Evolutionary conservation across 768 basidiomycete genomes (phyloP).

Genomic region (Lentinula raphanica): DNA sequence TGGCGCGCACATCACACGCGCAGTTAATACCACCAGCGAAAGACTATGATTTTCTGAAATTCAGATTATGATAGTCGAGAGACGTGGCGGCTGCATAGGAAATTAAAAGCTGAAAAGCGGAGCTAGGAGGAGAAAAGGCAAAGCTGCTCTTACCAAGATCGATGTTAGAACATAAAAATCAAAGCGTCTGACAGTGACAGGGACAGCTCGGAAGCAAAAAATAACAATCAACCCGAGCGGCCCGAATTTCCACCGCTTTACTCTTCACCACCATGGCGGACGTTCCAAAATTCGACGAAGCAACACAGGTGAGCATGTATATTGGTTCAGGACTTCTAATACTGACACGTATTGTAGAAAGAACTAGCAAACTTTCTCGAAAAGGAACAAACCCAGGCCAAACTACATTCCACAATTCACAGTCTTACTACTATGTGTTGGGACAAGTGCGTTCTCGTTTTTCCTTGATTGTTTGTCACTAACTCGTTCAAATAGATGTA

Average conservation of each 20-base stretch:
- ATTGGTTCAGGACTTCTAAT: constrained; percentile 4
- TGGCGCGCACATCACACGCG: constrained; percentile 30
- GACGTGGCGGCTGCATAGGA: background rate
- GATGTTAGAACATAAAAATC: background rate
- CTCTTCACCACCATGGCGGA: constrained; percentile 39
- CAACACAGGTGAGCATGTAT: constrained; percentile 53
- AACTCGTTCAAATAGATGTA: constrained; percentile 50
- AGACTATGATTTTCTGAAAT: background rate
- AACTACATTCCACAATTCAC: constrained; percentile 65
- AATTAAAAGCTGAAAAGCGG: background rate
- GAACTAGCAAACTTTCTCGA: constrained; percentile 79
- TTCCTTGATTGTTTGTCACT: constrained; percentile 1
- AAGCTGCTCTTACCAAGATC: background rate
- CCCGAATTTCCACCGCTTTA: constrained; percentile 3
- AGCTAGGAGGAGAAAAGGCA: background rate
- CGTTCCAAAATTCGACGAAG: constrained; percentile 60
- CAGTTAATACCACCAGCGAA: constrained; percentile 11
- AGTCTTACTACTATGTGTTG: constrained; percentile 81
- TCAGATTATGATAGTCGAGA: background rate
- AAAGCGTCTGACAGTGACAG: background rate
- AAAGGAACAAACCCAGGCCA: constrained; percentile 69
- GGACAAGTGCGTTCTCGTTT: constrained; percentile 70
- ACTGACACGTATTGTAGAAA: constrained; percentile 46
- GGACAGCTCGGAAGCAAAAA: background rate
- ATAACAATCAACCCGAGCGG: background rate